Evolutionary conservation across 441 rosid species (phyloP).

Genomic region (Erysimum pusillum): DNA sequence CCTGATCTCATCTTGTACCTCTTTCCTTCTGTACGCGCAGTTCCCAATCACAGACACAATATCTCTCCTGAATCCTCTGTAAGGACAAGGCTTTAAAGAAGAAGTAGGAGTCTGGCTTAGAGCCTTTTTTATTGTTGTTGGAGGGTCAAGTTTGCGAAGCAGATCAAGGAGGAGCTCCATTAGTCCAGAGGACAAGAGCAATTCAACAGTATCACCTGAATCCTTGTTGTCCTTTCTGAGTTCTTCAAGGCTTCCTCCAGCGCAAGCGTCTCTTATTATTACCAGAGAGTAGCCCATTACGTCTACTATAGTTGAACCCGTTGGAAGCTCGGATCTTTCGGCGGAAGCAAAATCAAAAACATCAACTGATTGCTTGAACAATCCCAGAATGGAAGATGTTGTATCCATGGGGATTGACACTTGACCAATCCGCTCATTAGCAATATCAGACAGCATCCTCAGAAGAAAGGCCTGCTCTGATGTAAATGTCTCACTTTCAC

Average conservation of each 20-base stretch:
- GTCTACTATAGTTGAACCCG: slow-evolving; percentile 57
- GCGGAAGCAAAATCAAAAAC: slow-evolving; percentile 50
- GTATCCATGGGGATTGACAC: slow-evolving; percentile 52
- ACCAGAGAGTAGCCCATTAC: slow-evolving; percentile 73
- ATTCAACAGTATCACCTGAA: slow-evolving; percentile 47
- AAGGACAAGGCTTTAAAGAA: slow-evolving; percentile 61
- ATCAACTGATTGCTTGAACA: slow-evolving; percentile 57
- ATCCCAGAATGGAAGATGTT: slow-evolving; percentile 50
- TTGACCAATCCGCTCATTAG: slow-evolving; percentile 60
- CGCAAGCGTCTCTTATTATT: slow-evolving; percentile 67
- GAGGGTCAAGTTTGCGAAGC: slow-evolving; percentile 72
- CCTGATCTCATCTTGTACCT: slow-evolving; percentile 56
- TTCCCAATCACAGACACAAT: slow-evolving; percentile 83
- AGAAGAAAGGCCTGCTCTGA: slow-evolving; percentile 69
- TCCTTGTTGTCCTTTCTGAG: slow-evolving; percentile 38
- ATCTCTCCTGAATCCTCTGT: slow-evolving; percentile 82
- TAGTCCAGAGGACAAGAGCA: slow-evolving; percentile 61
- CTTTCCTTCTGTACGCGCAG: slow-evolving; percentile 42
- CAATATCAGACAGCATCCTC: slow-evolving; percentile 66
- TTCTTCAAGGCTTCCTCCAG: slow-evolving; percentile 51
- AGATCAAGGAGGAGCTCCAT: slow-evolving; percentile 57
- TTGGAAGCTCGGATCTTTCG: slow-evolving; percentile 65
- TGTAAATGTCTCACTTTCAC: slow-evolving; percentile 43
- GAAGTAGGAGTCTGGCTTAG: slow-evolving; percentile 39
- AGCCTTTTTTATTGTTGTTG: slow-evolving; percentile 53